These are phyloP conservation scores for Millerago galiae DNA, from an alignment of 805 yeast genomes.

Conservation along the genomic window DNA sequence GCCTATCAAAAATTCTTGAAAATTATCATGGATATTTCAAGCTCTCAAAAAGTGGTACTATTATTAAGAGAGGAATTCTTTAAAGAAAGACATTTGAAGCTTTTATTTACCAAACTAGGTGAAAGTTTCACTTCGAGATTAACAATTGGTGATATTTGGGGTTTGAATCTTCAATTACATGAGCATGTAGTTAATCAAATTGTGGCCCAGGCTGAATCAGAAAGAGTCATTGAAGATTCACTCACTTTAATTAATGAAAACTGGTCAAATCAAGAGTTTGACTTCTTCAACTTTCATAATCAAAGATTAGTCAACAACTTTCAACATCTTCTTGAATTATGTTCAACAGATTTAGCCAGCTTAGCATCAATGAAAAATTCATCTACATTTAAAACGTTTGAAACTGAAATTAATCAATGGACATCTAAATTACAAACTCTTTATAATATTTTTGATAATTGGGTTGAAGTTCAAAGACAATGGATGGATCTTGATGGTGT, in stretches of 20 bases:
- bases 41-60: conserved; percentile 27
- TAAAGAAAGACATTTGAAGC: conserved; percentile 62
- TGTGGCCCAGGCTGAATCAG: conserved; percentile 64
- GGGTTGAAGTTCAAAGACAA: conserved; percentile 84
- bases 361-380: conserved; percentile 70
- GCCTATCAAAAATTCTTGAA: conserved; percentile 59
- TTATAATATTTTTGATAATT: conserved; percentile 48
- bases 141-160: conserved; percentile 46
- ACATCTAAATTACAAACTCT: conserved; percentile 50
- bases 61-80: conserved; percentile 50
- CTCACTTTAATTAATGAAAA: conserved; percentile 40
- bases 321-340: conserved; percentile 51
- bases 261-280: conserved; percentile 54
- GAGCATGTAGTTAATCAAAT: conserved; percentile 40
- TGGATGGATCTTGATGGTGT: conserved; percentile 85
- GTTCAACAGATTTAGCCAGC: conserved; percentile 54
- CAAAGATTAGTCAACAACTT: conserved; percentile 61
- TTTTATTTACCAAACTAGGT: conserved; percentile 33
- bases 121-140: conserved; percentile 3
- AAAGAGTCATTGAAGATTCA: conserved; percentile 55
- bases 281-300: conserved; percentile 44
- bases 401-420: conserved; percentile 46
- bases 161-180: conserved; percentile 42
- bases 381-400: conserved; percentile 51
- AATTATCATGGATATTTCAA: conserved; percentile 29